Evolutionary conservation across 1,139 yeast genomes (phyloP).

Genomic region (Zygotorulaspora mrakii): DNA sequence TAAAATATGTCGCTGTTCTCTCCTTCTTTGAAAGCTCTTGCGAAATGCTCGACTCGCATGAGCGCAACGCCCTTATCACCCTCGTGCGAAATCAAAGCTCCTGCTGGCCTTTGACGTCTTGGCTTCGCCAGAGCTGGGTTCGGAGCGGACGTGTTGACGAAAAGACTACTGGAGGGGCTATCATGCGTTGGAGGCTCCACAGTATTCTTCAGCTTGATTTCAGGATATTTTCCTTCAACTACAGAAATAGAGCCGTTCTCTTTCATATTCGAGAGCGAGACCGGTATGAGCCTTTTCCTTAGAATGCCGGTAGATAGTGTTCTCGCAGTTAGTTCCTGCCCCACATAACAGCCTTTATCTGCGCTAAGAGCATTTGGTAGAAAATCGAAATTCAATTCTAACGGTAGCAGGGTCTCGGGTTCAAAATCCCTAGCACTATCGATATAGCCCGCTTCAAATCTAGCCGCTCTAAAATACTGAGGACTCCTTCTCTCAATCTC

Average conservation of each 20-base stretch:
- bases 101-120: conserved; percentile 45
- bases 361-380: conserved; percentile 76
- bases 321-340: conserved; percentile 91
- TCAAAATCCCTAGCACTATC: conserved; percentile 51
- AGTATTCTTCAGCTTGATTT: conserved; percentile 16
- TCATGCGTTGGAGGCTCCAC: too few species aligned
- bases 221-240: conserved; percentile 21
- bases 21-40: conserved; percentile 18
- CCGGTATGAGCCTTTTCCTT: conserved; percentile 77
- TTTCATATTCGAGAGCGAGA: conserved; percentile 42
- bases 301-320: conserved; percentile 80
- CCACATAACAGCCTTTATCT: conserved; percentile 91
- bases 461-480: conserved; percentile 43
- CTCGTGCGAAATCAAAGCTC: conserved; percentile 53
- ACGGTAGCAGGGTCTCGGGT: conserved; percentile 60
- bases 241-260: too few species aligned
- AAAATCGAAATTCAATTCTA: conserved; percentile 75
- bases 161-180: too few species aligned
- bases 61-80: conserved; percentile 68
- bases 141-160: too few species aligned
- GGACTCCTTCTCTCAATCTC: conserved; percentile 24
- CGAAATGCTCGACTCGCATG: conserved; percentile 41
- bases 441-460: conserved; percentile 61
- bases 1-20: conserved; percentile 12
- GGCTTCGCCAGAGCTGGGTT: conserved; percentile 27